phyloP scores from a whole-genome alignment of 495 filamentous ascomycete genomes.

The Lophiotrema nucula region DNA sequence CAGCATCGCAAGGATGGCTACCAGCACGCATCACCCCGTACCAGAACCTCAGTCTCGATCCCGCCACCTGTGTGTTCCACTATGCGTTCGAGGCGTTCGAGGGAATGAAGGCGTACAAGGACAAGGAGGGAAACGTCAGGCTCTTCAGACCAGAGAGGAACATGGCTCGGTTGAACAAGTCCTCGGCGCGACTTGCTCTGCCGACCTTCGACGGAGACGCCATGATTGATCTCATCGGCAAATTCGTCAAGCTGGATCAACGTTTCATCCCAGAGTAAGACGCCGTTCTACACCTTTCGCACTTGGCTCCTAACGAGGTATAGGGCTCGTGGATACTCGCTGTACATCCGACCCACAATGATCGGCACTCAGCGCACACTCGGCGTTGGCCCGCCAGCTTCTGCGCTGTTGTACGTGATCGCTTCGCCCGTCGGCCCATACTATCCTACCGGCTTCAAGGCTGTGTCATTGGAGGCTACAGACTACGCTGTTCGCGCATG shows the following conservation, averaged over 20 bases:
- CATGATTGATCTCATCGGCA: constrained; percentile 74
- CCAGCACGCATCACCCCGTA: constrained; percentile 81
- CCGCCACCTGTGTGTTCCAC: constrained; percentile 95
- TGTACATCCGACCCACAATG: constrained; percentile 94
- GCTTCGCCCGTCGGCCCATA: constrained; percentile 96
- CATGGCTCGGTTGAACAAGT: constrained; percentile 90
- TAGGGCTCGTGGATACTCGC: constrained; percentile 74
- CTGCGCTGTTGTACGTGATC: constrained; percentile 88
- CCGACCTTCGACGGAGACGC: constrained; percentile 72
- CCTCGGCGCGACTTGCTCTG: constrained; percentile 83
- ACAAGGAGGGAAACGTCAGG: constrained; percentile 67
- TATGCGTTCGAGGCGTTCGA: constrained; percentile 98
- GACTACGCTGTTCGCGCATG: constrained; percentile 94
- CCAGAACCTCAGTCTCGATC: constrained; percentile 94
- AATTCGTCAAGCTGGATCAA: constrained; percentile 75
- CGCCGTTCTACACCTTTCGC: background rate
- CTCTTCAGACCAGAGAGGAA: constrained; percentile 96
- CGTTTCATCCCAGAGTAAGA: constrained; percentile 77
- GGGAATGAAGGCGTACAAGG: constrained; percentile 98
- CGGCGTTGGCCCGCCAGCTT: constrained; percentile 86
- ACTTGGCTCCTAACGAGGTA: constrained; percentile 7
- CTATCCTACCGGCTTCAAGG: constrained; percentile 97
- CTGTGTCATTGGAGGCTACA: constrained; percentile 87
- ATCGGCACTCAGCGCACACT: constrained; percentile 95
- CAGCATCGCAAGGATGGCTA: constrained; percentile 74